A percentile compares a stretch with the other conserved stretches of the same genome.
Evolutionary conservation across 2,329 filamentous ascomycete genomes (phyloP).

Genomic region (Colletotrichum sp.): DNA sequence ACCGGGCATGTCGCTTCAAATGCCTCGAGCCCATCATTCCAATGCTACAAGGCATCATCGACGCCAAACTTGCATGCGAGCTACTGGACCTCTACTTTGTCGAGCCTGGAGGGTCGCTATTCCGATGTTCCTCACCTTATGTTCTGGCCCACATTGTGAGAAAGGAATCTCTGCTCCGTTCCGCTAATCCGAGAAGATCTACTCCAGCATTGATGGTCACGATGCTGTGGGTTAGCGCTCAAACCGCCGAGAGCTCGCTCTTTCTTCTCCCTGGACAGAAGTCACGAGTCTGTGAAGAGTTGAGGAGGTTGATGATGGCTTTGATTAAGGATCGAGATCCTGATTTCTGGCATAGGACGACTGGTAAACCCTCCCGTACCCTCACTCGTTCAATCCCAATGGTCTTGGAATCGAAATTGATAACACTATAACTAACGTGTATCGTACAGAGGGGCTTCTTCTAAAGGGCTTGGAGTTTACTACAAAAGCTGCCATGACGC

Average conservation of each 20-base stretch:
- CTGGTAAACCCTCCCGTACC: background rate
- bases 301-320: background rate
- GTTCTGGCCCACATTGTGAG: background rate
- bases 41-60: slow-evolving; percentile 40
- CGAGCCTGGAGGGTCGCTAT: slow-evolving; percentile 46
- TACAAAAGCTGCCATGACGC: background rate
- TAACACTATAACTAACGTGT: background rate
- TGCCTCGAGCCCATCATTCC: slow-evolving; percentile 47
- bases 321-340: background rate
- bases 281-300: slow-evolving; percentile 40
- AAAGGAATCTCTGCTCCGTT: background rate
- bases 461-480: background rate
- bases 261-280: slow-evolving; percentile 45
- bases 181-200: background rate
- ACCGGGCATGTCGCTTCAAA: slow-evolving; percentile 4
- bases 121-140: slow-evolving; percentile 47
- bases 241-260: slow-evolving; percentile 49
- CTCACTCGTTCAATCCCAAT: background rate
- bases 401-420: background rate
- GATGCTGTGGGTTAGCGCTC: slow-evolving; percentile 52
- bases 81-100: slow-evolving; percentile 53
- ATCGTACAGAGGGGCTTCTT: background rate
- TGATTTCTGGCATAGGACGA: background rate
- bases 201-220: slow-evolving; percentile 48
- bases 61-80: slow-evolving; percentile 46